phyloP scores from a whole-genome alignment of 352 stramenopile species.

The Vaucheria bursata region DNA sequence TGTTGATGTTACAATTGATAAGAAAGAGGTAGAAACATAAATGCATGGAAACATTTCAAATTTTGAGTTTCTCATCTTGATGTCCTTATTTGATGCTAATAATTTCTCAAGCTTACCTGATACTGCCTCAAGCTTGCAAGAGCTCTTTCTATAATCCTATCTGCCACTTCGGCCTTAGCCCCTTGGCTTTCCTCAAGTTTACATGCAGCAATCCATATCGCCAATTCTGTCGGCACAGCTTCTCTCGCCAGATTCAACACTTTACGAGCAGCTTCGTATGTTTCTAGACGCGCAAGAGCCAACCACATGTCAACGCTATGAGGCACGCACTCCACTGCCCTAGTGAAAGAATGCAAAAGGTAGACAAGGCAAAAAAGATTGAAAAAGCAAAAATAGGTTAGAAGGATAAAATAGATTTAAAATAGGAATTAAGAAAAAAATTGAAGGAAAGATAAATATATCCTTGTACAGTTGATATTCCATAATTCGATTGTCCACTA shows the following conservation, averaged over 20 bases:
- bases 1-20: neutral
- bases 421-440: too few relatives aligned
- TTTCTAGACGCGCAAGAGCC: slow-evolving; percentile 89
- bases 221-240: slow-evolving; percentile 85
- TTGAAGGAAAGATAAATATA: too few relatives aligned
- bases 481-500: too few relatives aligned
- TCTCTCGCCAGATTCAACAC: slow-evolving; percentile 82
- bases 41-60: neutral
- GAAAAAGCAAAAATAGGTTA: too few relatives aligned
- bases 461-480: too few relatives aligned
- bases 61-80: neutral
- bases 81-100: neutral
- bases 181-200: slow-evolving; percentile 96
- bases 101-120: slow-evolving; percentile 60
- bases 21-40: neutral
- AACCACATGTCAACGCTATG: slow-evolving; percentile 96
- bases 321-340: slow-evolving; percentile 96
- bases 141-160: slow-evolving; percentile 67
- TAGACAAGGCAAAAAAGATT: too few relatives aligned
- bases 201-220: slow-evolving; percentile 95
- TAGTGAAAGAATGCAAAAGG: too few relatives aligned
- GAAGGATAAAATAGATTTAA: too few relatives aligned
- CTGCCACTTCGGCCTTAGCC: slow-evolving; percentile 64
- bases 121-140: slow-evolving; percentile 70
- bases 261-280: slow-evolving; percentile 93